Conservation (phyloP, 75 land plant species). For the Adiantum capillusveneris region DNA sequence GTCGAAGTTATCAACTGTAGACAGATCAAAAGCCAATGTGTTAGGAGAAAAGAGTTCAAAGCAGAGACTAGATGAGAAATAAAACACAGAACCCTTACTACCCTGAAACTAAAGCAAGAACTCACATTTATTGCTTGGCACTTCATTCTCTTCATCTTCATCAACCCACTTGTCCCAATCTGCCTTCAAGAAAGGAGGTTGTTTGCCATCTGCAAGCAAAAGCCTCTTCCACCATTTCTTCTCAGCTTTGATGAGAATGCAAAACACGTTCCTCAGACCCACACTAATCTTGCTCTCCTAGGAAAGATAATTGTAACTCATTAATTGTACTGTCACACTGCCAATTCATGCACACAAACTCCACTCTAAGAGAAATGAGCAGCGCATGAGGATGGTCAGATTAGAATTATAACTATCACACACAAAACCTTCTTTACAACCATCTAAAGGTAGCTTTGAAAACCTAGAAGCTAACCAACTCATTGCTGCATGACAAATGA, state of each 20-base stretch:
- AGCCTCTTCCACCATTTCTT: conserved; percentile 69
- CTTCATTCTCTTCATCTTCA: conserved; percentile 66
- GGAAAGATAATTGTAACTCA: no score
- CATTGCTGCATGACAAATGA: no score
- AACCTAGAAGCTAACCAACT: no score
- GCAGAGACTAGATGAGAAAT: background rate
- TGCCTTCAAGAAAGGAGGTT: conserved; percentile 71
- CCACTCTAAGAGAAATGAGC: no score
- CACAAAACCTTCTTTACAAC: no score
- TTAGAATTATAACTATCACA: no score
- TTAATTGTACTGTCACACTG: background rate
- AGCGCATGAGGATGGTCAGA: no score
- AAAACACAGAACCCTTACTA: no score
- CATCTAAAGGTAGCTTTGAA: no score
- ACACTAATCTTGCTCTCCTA: conserved; percentile 57
- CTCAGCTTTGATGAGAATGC: conserved; percentile 46
- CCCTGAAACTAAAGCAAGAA: no score
- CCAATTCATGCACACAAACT: background rate
- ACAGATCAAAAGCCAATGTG: background rate
- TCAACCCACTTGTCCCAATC: conserved; percentile 89
- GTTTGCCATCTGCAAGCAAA: conserved; percentile 60
- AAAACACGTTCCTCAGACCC: conserved; percentile 59
- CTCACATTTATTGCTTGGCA: conserved; percentile 6
- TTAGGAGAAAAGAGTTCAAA: background rate
- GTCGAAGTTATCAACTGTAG: conserved; percentile 15